phyloP scores from a whole-genome alignment of 495 filamentous ascomycete genomes.

The Penicillium cinerascens region DNA sequence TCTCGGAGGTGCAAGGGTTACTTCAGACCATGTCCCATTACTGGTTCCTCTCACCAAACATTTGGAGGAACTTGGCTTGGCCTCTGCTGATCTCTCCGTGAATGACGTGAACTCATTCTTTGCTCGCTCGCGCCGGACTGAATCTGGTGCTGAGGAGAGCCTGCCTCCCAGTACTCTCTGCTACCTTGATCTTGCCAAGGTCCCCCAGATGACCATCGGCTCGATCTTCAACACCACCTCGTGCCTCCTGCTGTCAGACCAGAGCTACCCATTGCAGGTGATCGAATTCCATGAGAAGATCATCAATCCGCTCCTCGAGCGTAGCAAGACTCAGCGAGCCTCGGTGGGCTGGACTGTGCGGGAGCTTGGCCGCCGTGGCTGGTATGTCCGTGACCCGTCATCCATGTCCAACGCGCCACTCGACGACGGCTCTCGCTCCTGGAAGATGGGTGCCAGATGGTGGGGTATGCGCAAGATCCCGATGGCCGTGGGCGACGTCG shows the following conservation, averaged over 20 bases:
- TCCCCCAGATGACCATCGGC: conserved; percentile 53
- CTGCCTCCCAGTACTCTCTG: conserved; percentile 65
- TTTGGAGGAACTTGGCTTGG: conserved; percentile 74
- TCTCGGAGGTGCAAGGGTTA: conserved; percentile 71
- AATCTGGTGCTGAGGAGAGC: conserved; percentile 21
- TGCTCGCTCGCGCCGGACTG: conserved; percentile 23
- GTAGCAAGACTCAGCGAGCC: conserved; percentile 46
- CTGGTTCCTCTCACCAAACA: conserved; percentile 72
- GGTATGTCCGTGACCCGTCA: conserved; percentile 58
- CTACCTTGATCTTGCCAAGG: conserved; percentile 71
- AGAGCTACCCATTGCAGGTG: conserved; percentile 71
- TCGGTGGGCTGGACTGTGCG: conserved; percentile 62
- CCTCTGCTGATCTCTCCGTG: conserved; percentile 61
- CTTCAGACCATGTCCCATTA: conserved; percentile 57
- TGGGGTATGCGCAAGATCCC: conserved; percentile 90
- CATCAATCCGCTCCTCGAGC: conserved; percentile 56
- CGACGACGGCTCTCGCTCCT: conserved; percentile 56
- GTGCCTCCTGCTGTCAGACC: conserved; percentile 57
- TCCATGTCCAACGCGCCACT: conserved; percentile 29
- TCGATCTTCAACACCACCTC: conserved; percentile 56
- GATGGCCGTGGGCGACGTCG: conserved; percentile 71
- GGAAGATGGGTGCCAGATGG: conserved; percentile 88
- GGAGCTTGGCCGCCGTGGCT: conserved; percentile 66
- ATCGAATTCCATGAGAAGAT: conserved; percentile 74
- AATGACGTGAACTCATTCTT: conserved; percentile 59